Conservation (phyloP, 768 basidiomycete genomes). For the Sistotremastrum suecicum region DNA sequence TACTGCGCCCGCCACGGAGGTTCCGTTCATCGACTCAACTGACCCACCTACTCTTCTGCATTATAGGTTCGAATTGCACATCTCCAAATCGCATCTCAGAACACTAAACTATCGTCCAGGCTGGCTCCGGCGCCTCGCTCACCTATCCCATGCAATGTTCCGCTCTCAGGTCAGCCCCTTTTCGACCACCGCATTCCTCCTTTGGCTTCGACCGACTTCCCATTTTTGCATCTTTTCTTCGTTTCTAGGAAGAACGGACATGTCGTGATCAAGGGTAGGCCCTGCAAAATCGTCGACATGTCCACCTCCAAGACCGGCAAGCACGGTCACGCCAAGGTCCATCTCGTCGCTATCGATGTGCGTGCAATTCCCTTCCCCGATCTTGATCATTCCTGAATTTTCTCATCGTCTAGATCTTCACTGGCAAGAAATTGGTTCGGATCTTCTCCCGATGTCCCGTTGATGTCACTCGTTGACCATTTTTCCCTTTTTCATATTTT, state of each 20-base stretch:
- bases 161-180: conserved; percentile 49
- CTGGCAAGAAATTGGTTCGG: conserved; percentile 87
- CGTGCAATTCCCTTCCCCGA: conserved; percentile 19
- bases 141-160: conserved; percentile 93
- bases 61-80: too few relatives aligned
- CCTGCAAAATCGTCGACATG: conserved; percentile 99
- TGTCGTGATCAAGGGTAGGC: conserved; percentile 96
- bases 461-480: neutral
- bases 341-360: conserved; percentile 93
- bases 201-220: neutral
- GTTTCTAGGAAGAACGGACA: conserved; percentile 56
- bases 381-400: conserved; percentile 7
- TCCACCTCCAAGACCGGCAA: conserved; percentile 99
- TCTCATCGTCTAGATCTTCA: conserved; percentile 69
- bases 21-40: too few relatives aligned
- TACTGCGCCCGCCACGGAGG: too few relatives aligned
- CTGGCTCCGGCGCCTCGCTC: conserved; percentile 57
- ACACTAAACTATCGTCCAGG: conserved; percentile 24
- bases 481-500: conserved; percentile 3
- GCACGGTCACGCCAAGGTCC: conserved; percentile 99
- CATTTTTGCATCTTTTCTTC: neutral
- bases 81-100: conserved; percentile 6
- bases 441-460: conserved; percentile 6
- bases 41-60: too few relatives aligned
- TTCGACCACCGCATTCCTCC: conserved; percentile 6